Evolutionary conservation across 495 filamentous ascomycete species (phyloP).

Genomic region (Penicillium flavigenum): DNA sequence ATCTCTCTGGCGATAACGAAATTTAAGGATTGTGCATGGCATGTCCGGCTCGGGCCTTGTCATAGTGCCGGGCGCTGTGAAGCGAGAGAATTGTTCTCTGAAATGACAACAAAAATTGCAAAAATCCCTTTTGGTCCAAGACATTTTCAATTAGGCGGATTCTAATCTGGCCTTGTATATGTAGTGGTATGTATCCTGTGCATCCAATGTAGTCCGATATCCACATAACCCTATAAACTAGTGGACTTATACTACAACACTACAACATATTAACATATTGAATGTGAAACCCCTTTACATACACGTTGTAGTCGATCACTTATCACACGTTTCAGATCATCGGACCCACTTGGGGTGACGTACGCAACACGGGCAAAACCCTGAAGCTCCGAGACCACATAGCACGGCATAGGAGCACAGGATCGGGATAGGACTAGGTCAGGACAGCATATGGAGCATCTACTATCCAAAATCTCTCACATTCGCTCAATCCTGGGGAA

Average conservation of each 20-base stretch:
- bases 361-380: conserved; percentile 12
- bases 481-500: not conserved
- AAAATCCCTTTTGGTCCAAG: conserved; percentile 20
- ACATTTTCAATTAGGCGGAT: not conserved
- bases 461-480: not conserved
- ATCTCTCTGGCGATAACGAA: conserved; percentile 39
- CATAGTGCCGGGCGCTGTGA: conserved; percentile 28
- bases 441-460: too few species aligned
- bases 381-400: too few species aligned
- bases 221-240: conserved; percentile 7
- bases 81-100: conserved; percentile 34
- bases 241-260: too few species aligned
- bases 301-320: not conserved
- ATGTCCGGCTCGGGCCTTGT: conserved; percentile 33
- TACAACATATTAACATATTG: not conserved
- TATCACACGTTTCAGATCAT: conserved; percentile 17
- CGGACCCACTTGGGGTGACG: conserved; percentile 25
- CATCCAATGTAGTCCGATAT: not conserved
- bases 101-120: conserved; percentile 40
- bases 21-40: conserved; percentile 38
- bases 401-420: too few species aligned
- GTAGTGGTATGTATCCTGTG: conserved; percentile 1
- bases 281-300: not conserved
- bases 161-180: not conserved
- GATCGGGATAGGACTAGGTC: too few species aligned